A percentile compares a stretch with the other conserved stretches of the same genome.
Evolutionary conservation across 1,284 basidiomycete genomes (phyloP).

Genomic region (Trichosporon sp.): DNA sequence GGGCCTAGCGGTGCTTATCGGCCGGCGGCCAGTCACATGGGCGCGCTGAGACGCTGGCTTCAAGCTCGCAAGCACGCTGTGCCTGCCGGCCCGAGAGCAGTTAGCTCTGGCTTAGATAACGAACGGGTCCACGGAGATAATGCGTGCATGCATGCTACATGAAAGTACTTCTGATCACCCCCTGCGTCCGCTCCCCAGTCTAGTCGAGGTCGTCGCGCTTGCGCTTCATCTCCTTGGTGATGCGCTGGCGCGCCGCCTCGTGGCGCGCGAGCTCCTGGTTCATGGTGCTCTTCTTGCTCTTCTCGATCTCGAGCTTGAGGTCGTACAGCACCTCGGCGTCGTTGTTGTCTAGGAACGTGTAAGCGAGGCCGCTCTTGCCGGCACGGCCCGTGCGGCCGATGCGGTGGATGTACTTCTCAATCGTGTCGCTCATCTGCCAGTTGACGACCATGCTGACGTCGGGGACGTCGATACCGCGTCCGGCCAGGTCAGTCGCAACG

Average conservation of each 20-base stretch:
- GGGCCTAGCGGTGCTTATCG: neutral
- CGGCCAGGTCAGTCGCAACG: constrained; percentile 95
- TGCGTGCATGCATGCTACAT: neutral
- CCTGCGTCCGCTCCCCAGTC: neutral
- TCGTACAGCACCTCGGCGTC: constrained; percentile 95
- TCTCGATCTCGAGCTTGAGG: constrained; percentile 68
- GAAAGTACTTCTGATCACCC: neutral
- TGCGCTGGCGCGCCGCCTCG: constrained; percentile 79
- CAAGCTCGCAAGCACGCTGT: neutral
- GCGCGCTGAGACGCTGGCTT: neutral
- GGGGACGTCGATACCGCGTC: constrained; percentile 96
- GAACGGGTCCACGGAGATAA: neutral
- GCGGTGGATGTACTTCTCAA: constrained; percentile 89
- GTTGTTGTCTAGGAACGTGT: constrained; percentile 92
- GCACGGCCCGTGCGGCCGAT: constrained; percentile 98
- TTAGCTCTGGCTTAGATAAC: neutral
- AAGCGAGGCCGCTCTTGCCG: constrained; percentile 84
- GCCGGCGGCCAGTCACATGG: neutral
- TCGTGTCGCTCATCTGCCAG: constrained; percentile 92
- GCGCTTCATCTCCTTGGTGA: constrained; percentile 80
- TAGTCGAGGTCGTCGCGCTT: constrained; percentile 23
- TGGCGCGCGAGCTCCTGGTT: constrained; percentile 80
- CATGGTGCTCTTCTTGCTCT: constrained; percentile 87
- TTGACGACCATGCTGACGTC: constrained; percentile 92
- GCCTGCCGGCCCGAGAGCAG: neutral